Base-by-base conservation (phyloP, 768 basidiomycete species). In the Collybia mongolica region DNA sequence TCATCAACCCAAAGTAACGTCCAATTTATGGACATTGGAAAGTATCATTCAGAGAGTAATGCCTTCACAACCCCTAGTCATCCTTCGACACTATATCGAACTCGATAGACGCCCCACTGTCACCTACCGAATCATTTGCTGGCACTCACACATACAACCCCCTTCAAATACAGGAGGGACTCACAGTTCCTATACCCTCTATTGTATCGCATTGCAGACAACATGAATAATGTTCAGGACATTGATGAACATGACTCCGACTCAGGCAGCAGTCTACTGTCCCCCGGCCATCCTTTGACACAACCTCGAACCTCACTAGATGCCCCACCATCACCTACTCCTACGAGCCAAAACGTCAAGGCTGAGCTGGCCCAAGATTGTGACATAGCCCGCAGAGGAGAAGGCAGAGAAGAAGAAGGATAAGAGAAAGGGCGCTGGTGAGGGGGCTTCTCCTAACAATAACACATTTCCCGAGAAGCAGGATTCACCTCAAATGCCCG, bases 341-440 rank as follows among this genome's bases (percentile, higher is more conserved):
- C 54, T 17, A 74, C 70, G 0, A 63, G 38, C 69, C 69, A 6
- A 48, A 65, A 0, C 66, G 71, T 39, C 68, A n/a, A 73, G 55
- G 54, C 57, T 6, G 70, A 71, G 47, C 62, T 72, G 8, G 68
- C 68, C 17, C 70, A 73, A 51, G 72, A 74, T 51, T 64, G 62
- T 24, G 64, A 61, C 19, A 59, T 71, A 26, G 79, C 41, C 39
- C 12, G 56, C 18, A 14, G 37, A 44, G 40, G 48, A 43, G 24
- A 55, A 52, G 28, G 53, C 51, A 5, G 54, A 46, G 23, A 56
- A 57, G 24, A 35, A 58, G n/a, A 60, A 62, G 8, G 55, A 56
- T 29, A 57, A 57, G 22, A 51, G 56, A 2, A 54, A 56, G 17
- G 64, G 60, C 12, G 64, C 61, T 22, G 61, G 56, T 20, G 44